phyloP scores from a whole-genome alignment of 2,329 filamentous ascomycete genomes.

The Chrysoporthe puriensis region DNA sequence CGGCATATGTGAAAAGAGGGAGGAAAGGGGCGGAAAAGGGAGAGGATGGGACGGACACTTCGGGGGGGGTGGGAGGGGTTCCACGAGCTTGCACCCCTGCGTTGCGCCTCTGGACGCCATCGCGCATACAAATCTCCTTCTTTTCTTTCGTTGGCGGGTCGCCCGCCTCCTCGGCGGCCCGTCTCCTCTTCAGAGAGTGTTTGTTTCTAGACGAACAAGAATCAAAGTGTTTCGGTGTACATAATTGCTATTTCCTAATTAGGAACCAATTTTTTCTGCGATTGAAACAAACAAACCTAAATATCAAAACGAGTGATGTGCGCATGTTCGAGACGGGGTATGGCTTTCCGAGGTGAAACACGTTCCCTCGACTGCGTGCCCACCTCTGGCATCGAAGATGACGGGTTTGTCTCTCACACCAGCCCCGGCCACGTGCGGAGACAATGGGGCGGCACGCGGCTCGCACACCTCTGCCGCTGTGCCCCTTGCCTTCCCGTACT shows the following conservation, averaged over 20 bases:
- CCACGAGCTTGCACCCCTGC: neutral
- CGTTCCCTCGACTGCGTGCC: no score
- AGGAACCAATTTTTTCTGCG: neutral
- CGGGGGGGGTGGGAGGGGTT: neutral
- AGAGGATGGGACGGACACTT: neutral
- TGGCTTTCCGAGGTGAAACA: no score
- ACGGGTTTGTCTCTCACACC: no score
- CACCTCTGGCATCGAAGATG: no score
- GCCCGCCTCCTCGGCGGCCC: neutral
- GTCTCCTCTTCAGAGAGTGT: constrained; percentile 1
- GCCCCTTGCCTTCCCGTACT: no score
- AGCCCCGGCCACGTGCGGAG: no score
- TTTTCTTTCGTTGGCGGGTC: constrained; percentile 18
- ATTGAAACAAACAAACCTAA: neutral
- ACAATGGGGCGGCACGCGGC: no score
- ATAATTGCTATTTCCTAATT: constrained; percentile 19
- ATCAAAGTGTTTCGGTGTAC: constrained; percentile 14
- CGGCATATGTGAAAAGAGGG: neutral
- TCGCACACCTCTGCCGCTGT: no score
- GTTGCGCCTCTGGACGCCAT: neutral
- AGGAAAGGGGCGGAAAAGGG: neutral
- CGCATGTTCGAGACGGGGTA: neutral
- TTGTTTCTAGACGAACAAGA: constrained; percentile 9
- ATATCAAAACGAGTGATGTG: neutral
- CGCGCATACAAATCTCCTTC: neutral